Conservation (phyloP, 345 rosid genomes). For the Syzygium jambos region DNA sequence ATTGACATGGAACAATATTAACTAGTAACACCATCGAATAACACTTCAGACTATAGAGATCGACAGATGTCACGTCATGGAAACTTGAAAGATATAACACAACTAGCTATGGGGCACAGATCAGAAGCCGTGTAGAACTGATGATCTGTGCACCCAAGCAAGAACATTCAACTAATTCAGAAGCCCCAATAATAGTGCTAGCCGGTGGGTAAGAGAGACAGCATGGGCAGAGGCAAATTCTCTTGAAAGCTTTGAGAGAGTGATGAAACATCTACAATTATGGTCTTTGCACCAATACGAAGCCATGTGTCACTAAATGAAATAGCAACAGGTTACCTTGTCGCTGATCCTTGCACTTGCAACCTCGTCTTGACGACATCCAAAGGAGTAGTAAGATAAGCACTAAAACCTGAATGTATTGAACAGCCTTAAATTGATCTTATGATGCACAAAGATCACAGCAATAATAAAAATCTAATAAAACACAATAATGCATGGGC, state of each 20-base stretch:
- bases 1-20: background rate
- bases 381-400: slow-evolving; percentile 82
- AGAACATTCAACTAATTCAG: background rate
- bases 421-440: background rate
- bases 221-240: background rate
- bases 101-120: background rate
- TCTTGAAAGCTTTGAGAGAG: background rate
- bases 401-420: slow-evolving; percentile 62
- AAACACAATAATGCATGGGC: background rate
- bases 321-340: slow-evolving; percentile 34
- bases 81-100: background rate
- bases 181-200: background rate
- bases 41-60: background rate
- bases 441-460: background rate
- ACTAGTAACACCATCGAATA: background rate
- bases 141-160: background rate
- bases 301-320: background rate
- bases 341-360: slow-evolving; percentile 79
- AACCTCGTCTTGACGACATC: slow-evolving; percentile 90
- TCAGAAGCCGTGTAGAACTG: background rate
- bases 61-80: background rate
- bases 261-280: background rate
- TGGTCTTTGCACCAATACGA: background rate
- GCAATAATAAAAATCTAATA: background rate
- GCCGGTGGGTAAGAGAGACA: background rate